phyloP scores from a whole-genome alignment of 768 basidiomycete species.

The Gautieria morchelliformis region DNA sequence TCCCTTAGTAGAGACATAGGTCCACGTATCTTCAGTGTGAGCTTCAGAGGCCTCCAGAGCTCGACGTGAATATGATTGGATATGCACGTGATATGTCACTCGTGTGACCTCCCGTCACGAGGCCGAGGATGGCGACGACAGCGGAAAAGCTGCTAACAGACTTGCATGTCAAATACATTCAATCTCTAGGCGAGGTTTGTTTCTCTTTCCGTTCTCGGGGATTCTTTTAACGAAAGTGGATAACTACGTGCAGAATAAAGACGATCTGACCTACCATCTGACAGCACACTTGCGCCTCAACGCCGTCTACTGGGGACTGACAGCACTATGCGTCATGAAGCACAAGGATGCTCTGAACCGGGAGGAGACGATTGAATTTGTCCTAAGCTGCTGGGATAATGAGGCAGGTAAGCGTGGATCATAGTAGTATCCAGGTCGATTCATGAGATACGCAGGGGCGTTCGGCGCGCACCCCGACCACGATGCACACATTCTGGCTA shows the following conservation, averaged over 20 bases:
- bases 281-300: conserved; percentile 92
- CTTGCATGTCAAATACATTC: conserved; percentile 68
- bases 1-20: neutral
- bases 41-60: too few species aligned
- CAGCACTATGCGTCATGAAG: conserved; percentile 75
- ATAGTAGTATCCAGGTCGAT: neutral
- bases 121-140: neutral
- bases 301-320: conserved; percentile 94
- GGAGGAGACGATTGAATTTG: conserved; percentile 80
- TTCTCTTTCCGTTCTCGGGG: neutral
- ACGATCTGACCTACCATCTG: conserved; percentile 82
- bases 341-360: conserved; percentile 68
- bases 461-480: conserved; percentile 92
- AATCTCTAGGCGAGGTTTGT: conserved; percentile 58
- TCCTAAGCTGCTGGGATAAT: conserved; percentile 93
- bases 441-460: conserved; percentile 43
- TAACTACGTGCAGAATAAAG: conserved; percentile 39
- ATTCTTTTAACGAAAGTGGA: neutral
- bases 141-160: conserved; percentile 30
- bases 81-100: too few species aligned
- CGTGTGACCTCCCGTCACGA: too few species aligned
- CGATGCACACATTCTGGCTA: conserved; percentile 81
- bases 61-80: too few species aligned
- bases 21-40: neutral
- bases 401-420: conserved; percentile 50